Base-by-base conservation (phyloP, 106 monocot genomes). In the Xerophyta viscosa region DNA sequence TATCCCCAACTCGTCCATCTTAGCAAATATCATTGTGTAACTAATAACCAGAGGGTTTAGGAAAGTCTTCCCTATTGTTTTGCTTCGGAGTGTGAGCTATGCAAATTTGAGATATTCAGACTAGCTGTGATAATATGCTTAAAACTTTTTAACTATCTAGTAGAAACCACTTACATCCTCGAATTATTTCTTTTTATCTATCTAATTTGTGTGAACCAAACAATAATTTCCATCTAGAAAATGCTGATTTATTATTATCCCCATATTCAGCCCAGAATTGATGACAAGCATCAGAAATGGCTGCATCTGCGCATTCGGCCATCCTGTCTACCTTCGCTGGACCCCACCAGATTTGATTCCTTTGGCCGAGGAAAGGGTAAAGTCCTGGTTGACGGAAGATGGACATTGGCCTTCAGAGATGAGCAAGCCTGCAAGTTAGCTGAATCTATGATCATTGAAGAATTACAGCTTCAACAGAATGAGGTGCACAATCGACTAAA, bases 301-400 rank as follows among this genome's bases (percentile, higher is more conserved):
- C 58, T 96, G 30, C 89, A 89, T 56, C 41, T 96, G 54, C 96
- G 89, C 29, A 89, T 96, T 30, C 85, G 89, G 11, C 96, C 96
- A 37, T 77, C 76, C 23, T 76, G 57, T 29, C 58, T 82, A 26
- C 81, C 84, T 2, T 57, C 51, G 52, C 29, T 68, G 50, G 92
- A 88, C 19, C 60, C 71, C 24, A 62, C 48, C 14, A 83, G 76
- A 46, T 52, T 46, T 31, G 50, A 68, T 47, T 27, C 14, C 8
- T 46, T 58, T 1, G 49, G 58, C 1, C 76, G 59, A 54, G 57
- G 54, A 11, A 93, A 80, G 46, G n/a, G 65, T 15, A 85, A 89
- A 58, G 55, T 64, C 61, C 56, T 96, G 50, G 79, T 89, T 17
- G 89, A 96, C 62, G 96, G 96, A 10, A 75, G 96, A 65, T 96